These are phyloP conservation scores for Clitopilus hobsonii DNA, from an alignment of 768 basidiomycete genomes.

Conservation along the genomic window DNA sequence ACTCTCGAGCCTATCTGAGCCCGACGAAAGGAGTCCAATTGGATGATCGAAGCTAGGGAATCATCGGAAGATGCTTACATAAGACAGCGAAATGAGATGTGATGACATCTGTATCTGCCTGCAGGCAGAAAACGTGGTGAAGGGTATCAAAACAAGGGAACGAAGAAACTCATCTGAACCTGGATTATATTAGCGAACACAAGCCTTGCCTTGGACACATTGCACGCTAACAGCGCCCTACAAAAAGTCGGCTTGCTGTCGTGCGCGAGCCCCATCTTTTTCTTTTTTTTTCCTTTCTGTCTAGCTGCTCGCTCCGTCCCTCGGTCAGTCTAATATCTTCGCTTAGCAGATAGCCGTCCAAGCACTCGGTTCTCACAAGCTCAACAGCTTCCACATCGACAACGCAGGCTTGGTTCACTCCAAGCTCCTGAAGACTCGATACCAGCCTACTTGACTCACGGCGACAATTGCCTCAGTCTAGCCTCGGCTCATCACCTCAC, in stretches of 20 bases:
- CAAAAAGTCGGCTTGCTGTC: slow-evolving; percentile 41
- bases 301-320: slow-evolving; percentile 16
- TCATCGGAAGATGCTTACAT: slow-evolving; percentile 32
- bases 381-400: slow-evolving; percentile 16
- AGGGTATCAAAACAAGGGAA: slow-evolving; percentile 51
- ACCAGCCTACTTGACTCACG: slow-evolving; percentile 10
- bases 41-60: slow-evolving; percentile 6
- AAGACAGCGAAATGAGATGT: slow-evolving; percentile 33
- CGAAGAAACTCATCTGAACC: slow-evolving; percentile 41
- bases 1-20: neutral
- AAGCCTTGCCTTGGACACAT: slow-evolving; percentile 48
- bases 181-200: slow-evolving; percentile 39
- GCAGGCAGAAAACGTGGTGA: slow-evolving; percentile 75
- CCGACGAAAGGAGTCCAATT: neutral
- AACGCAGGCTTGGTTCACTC: slow-evolving; percentile 51
- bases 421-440: slow-evolving; percentile 32
- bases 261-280: slow-evolving; percentile 40
- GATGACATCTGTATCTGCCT: slow-evolving; percentile 48
- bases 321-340: slow-evolving; percentile 27
- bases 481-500: slow-evolving; percentile 30
- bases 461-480: slow-evolving; percentile 8
- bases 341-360: slow-evolving; percentile 18
- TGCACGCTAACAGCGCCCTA: slow-evolving; percentile 40
- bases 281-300: slow-evolving; percentile 17
- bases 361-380: slow-evolving; percentile 16